A percentile compares a stretch with the other conserved stretches of the same genome.
Conservation (phyloP, 2,329 filamentous ascomycete species). For the Mycosphaerella arachidis region DNA sequence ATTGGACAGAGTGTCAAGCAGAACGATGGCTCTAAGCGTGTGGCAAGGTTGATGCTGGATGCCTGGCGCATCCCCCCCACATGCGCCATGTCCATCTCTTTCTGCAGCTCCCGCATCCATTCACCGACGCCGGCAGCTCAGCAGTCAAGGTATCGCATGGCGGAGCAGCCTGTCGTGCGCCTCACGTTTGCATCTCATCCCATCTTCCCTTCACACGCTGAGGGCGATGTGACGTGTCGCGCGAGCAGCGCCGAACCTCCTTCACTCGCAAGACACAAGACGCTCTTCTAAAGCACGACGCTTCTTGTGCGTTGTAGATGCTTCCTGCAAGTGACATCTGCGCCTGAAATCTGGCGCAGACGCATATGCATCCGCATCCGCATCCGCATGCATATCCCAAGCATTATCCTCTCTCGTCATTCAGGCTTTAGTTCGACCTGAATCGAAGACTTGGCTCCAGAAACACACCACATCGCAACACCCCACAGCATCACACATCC, state of each 20-base stretch:
- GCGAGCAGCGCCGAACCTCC: neutral
- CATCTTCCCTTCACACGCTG: neutral
- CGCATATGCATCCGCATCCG: neutral
- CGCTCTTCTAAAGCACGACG: neutral
- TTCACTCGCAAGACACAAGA: neutral
- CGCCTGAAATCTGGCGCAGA: constrained; percentile 11
- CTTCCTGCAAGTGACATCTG: constrained; percentile 4
- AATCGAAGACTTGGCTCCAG: neutral
- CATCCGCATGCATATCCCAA: neutral
- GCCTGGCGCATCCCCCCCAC: neutral
- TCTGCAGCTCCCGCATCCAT: neutral
- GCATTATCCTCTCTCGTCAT: neutral
- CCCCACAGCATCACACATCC: neutral
- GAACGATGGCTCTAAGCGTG: no score
- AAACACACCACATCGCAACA: neutral
- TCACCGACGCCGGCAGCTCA: neutral
- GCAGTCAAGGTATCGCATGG: neutral
- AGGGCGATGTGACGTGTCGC: neutral
- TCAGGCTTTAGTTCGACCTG: neutral
- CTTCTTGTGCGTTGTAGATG: neutral
- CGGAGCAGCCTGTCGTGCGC: neutral
- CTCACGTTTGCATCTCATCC: neutral
- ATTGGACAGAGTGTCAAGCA: neutral
- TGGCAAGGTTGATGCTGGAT: neutral
- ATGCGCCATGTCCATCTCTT: neutral